phyloP scores from a whole-genome alignment of 352 stramenopile genomes.

The Globisporangium uncinulatum region DNA sequence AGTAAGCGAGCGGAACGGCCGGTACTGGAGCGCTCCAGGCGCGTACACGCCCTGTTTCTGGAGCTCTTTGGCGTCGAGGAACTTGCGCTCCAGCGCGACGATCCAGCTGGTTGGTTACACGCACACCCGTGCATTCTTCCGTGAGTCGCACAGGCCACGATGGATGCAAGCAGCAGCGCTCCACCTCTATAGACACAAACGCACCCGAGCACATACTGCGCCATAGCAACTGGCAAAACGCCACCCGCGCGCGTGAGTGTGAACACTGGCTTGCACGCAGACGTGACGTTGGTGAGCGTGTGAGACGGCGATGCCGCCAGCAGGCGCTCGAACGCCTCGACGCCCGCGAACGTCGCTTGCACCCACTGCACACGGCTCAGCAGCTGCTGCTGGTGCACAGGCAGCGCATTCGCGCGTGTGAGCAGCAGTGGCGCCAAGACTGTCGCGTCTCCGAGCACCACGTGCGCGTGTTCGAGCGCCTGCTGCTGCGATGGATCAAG shows the following conservation, averaged over 20 bases:
- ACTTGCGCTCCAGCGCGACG: slow-evolving; percentile 55
- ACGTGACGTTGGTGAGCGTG: slow-evolving; percentile 8
- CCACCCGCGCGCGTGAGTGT: slow-evolving; percentile 51
- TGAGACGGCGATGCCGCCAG: slow-evolving; percentile 3
- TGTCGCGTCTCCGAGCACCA: slow-evolving; percentile 51
- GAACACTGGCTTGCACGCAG: slow-evolving; percentile 21
- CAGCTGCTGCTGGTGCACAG: slow-evolving; percentile 21
- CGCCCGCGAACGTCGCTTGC: slow-evolving; percentile 58
- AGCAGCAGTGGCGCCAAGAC: slow-evolving; percentile 37
- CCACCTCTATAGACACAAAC: neutral
- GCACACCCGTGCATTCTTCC: neutral
- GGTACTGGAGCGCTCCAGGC: slow-evolving; percentile 28
- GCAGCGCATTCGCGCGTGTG: slow-evolving; percentile 13
- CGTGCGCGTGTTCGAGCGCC: slow-evolving; percentile 28
- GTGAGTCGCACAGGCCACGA: neutral
- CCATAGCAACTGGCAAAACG: slow-evolving; percentile 47
- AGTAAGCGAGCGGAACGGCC: slow-evolving; percentile 39
- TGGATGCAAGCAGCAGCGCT: neutral
- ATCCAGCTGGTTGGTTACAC: slow-evolving; percentile 29
- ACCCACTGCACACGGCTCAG: slow-evolving; percentile 45
- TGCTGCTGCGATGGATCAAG: slow-evolving; percentile 28
- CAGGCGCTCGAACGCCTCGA: slow-evolving; percentile 43
- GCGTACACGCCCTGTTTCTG: slow-evolving; percentile 37
- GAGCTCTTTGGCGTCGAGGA: slow-evolving; percentile 36
- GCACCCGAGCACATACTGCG: slow-evolving; percentile 62